Percentiles rank a stretch among this genome's conserved stretches.
Conservation (phyloP, 371 early-diverging fungal genomes). For the Lichtheimia ramosa region DNA sequence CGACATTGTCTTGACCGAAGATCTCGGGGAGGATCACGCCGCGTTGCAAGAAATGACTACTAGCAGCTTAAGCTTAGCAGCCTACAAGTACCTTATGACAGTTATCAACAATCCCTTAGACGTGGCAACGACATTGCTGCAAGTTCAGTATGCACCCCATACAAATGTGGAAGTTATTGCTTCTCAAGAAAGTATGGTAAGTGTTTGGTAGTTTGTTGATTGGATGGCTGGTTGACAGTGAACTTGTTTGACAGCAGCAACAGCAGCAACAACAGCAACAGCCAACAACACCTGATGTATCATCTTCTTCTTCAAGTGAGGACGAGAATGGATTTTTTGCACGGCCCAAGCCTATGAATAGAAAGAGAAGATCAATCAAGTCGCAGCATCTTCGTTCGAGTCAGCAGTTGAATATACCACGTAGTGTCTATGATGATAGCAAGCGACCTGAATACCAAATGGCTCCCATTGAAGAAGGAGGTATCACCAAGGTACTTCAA, state of each 20-base stretch:
- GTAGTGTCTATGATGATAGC: slow-evolving; percentile 56
- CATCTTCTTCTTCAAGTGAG: background rate
- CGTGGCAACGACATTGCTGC: slow-evolving; percentile 74
- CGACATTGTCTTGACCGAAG: slow-evolving; percentile 22
- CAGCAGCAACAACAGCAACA: background rate
- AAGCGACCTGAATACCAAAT: slow-evolving; percentile 63
- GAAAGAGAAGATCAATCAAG: background rate
- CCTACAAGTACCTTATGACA: slow-evolving; percentile 65
- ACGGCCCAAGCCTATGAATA: background rate
- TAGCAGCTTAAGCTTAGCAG: slow-evolving; percentile 63
- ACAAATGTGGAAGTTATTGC: slow-evolving; percentile 39
- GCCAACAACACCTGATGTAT: background rate
- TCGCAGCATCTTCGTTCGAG: background rate
- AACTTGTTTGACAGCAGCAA: background rate
- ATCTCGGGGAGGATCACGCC: slow-evolving; percentile 40
- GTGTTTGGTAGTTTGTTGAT: too few relatives aligned
- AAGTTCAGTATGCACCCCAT: slow-evolving; percentile 78
- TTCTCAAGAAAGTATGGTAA: background rate
- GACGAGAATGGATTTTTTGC: background rate
- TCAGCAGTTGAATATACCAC: background rate
- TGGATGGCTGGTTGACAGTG: too few relatives aligned
- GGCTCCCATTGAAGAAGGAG: slow-evolving; percentile 58
- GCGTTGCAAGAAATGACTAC: slow-evolving; percentile 50
- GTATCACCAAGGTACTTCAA: slow-evolving; percentile 26
- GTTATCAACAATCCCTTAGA: slow-evolving; percentile 75